Evolutionary conservation across 306 rosid genomes (phyloP).

Genomic region (Sophora flavescens): DNA sequence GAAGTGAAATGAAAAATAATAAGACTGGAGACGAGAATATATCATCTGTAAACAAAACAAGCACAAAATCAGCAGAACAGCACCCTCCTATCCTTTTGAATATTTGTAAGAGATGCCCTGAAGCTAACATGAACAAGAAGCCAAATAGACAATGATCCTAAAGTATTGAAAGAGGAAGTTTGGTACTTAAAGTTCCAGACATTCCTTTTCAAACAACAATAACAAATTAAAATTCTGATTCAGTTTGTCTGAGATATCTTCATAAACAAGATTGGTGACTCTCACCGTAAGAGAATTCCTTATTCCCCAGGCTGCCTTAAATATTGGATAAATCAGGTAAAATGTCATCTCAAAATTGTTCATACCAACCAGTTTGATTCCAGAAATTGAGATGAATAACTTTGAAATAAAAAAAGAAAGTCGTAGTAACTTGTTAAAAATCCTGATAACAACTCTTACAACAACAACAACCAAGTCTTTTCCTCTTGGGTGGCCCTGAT

Average conservation of each 20-base stretch:
- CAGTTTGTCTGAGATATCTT: background rate
- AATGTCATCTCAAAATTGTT: conserved; percentile 31
- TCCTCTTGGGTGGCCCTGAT: background rate
- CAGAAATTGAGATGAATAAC: conserved; percentile 14
- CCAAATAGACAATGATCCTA: conserved; percentile 13
- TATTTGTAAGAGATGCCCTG: conserved; percentile 36
- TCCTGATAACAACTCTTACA: background rate
- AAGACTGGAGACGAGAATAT: conserved; percentile 35
- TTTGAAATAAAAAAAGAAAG: background rate
- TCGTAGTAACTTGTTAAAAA: background rate
- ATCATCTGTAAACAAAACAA: conserved; percentile 29
- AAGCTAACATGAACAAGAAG: conserved; percentile 8
- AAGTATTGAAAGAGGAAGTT: background rate
- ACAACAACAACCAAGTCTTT: background rate
- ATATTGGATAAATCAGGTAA: conserved; percentile 25
- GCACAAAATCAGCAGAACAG: conserved; percentile 4
- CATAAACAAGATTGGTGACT: conserved; percentile 21
- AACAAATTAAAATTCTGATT: conserved; percentile 33
- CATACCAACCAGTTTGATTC: conserved; percentile 14
- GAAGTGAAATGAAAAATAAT: conserved; percentile 25
- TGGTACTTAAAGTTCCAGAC: background rate
- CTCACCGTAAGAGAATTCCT: no score
- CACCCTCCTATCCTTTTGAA: conserved; percentile 22
- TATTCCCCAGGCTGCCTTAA: background rate
- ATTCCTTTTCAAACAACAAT: background rate